phyloP scores from a whole-genome alignment of 495 filamentous ascomycete species.

The Hamigera avellanea region DNA sequence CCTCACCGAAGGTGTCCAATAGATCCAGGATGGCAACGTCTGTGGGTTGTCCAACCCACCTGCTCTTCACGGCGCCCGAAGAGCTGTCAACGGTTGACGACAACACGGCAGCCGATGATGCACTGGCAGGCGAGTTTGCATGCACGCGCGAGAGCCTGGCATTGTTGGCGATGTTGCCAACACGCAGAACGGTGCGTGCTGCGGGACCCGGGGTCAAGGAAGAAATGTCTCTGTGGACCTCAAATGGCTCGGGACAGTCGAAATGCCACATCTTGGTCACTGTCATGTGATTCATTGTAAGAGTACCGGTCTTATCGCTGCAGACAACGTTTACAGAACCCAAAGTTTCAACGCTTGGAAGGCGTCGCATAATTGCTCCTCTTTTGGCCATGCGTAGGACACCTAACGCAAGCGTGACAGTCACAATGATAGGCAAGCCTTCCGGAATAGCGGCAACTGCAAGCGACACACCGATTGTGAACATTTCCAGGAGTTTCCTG shows the following conservation, averaged over 20 bases:
- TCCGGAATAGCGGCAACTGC: constrained; percentile 96
- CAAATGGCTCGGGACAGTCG: constrained; percentile 54
- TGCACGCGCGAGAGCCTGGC: constrained; percentile 58
- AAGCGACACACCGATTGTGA: constrained; percentile 93
- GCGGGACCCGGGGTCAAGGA: constrained; percentile 56
- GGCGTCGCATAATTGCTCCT: constrained; percentile 85
- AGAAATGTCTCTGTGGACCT: constrained; percentile 60
- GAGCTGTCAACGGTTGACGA: constrained; percentile 61
- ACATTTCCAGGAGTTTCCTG: constrained; percentile 83
- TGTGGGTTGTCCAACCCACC: constrained; percentile 95
- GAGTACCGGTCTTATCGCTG: constrained; percentile 93
- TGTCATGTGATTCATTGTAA: constrained; percentile 98
- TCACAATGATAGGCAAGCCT: constrained; percentile 95
- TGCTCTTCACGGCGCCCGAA: constrained; percentile 53
- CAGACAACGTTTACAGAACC: constrained; percentile 97
- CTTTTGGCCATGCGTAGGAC: constrained; percentile 91
- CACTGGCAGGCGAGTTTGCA: constrained; percentile 49
- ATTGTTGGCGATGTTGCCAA: constrained; percentile 96
- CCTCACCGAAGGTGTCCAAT: constrained; percentile 77
- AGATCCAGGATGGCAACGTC: constrained; percentile 93
- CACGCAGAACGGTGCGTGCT: constrained; percentile 66
- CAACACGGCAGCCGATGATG: constrained; percentile 62
- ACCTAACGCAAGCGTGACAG: constrained; percentile 86
- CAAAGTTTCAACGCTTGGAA: constrained; percentile 95
- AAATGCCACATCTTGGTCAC: constrained; percentile 95